Evolutionary conservation across 352 stramenopile genomes (phyloP).

Genomic region (Globisporangium iwayamae): DNA sequence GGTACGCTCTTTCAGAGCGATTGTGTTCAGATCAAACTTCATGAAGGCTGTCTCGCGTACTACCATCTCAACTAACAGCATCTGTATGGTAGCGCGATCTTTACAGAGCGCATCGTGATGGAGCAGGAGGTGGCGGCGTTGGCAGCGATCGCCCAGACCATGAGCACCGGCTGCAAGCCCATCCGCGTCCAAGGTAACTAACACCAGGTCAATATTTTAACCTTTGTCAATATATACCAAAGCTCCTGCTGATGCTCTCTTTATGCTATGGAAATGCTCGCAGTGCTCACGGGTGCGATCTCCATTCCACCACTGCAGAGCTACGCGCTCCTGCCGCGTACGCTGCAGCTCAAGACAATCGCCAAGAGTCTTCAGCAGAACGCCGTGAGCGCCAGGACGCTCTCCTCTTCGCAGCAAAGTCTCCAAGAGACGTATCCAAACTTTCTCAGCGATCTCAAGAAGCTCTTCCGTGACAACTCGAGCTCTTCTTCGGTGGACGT

Average conservation of each 20-base stretch:
- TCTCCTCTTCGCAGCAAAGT: constrained; percentile 9
- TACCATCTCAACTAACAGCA: neutral
- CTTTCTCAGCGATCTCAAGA: constrained; percentile 22
- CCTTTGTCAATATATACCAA: neutral
- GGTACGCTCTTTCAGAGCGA: neutral
- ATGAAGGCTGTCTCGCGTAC: neutral
- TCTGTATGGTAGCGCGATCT: constrained; percentile 18
- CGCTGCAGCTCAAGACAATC: constrained; percentile 30
- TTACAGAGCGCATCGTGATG: constrained; percentile 23
- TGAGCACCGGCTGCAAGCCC: constrained; percentile 26
- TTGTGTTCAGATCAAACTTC: too few relatives aligned
- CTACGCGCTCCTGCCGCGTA: constrained; percentile 35
- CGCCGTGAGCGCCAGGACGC: constrained; percentile 28
- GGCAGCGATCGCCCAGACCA: constrained; percentile 28
- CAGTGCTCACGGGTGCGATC: constrained; percentile 31
- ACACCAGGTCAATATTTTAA: too few relatives aligned
- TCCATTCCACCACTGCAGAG: constrained; percentile 29
- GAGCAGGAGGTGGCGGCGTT: constrained; percentile 22
- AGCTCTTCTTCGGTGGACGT: constrained; percentile 8
- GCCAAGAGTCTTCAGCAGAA: constrained; percentile 41
- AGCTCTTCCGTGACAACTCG: constrained; percentile 3
- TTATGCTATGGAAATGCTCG: neutral
- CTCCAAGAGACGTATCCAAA: constrained; percentile 19
- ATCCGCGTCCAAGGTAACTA: constrained; percentile 36
- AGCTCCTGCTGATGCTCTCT: neutral